Evolutionary conservation across 306 rosid genomes (phyloP), one percentile per base, ranked within the genome.

Genomic region (Citrullus colocynthis): DNA sequence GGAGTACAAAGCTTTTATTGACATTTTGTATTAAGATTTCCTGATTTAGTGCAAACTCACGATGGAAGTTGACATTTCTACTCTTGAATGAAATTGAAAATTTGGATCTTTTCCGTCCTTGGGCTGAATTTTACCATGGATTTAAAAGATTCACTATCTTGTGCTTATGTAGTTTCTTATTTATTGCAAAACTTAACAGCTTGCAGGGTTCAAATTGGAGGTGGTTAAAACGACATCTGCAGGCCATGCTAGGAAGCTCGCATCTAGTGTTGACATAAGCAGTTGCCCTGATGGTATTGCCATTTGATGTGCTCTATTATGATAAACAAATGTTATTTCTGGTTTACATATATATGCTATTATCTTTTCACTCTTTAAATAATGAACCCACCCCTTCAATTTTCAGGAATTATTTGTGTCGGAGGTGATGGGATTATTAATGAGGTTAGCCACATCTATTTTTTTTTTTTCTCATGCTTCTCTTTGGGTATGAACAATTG

Each of bases 361-460:
- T 79, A 69, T 81, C 76, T 79, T 79, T 75, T 28, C 80, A 72
- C 67, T 82, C 20, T 84, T 67, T 30, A 42, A 49, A 32, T 52
- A 20, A 69, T 32, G 76, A 67, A 60, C 64, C 37, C 44, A 32
- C 42, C 64, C 76, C 37, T 79, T 73, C 64, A 64, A 76, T 41
- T 56, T 80, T 55, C 92, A 95, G 99, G 99, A 86, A 95, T 95
- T 61, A 92, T 95, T 79, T 95, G 99, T 80, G 97, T 95, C 37
- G 99, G 99, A 73, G 99, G 99, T 73, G 99, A 95, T 87, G 99
- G 99, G 78, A 91, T 95, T 81, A 95, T 95, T 80, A 95, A 95
- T 82, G 99, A 95, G 99, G 99, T 95, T 78, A 82, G 91, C 79
- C 21, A n/a, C 75, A 42, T 45, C 18, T 78, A 36, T 61, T 9